Percentiles rank a stretch among this genome's conserved stretches.
Evolutionary conservation across 2,329 filamentous ascomycete genomes (phyloP).

Genomic region (Lachnellula cervina): DNA sequence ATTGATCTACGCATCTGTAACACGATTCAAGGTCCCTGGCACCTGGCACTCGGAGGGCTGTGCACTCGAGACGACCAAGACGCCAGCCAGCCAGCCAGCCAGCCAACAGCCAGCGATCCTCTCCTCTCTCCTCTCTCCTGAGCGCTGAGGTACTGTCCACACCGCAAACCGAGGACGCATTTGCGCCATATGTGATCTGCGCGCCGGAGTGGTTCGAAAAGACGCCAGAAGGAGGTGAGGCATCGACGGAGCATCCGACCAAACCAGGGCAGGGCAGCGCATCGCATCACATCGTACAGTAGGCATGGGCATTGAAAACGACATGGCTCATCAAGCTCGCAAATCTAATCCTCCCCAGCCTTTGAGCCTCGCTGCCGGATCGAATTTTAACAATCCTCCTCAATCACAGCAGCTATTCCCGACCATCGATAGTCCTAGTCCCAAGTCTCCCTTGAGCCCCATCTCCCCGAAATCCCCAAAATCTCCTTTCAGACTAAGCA

Average conservation of each 20-base stretch:
- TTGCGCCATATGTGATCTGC: no score
- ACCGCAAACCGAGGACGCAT: no score
- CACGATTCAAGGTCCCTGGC: constrained; percentile 7
- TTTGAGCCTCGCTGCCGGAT: constrained; percentile 26
- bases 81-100: constrained; percentile 6
- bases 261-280: neutral
- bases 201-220: neutral
- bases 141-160: no score
- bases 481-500: constrained; percentile 28
- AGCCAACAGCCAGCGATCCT: neutral
- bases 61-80: constrained; percentile 11
- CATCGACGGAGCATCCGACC: neutral
- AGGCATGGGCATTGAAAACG: constrained; percentile 12
- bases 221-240: neutral
- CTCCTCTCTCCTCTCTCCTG: no score
- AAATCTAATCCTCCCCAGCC: constrained; percentile 27
- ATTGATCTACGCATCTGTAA: constrained; percentile 5
- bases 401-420: constrained; percentile 13
- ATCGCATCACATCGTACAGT: constrained; percentile 8
- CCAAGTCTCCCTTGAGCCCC: constrained; percentile 22
- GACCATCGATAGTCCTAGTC: constrained; percentile 5
- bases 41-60: constrained; percentile 9
- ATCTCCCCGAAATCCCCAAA: constrained; percentile 28
- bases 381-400: constrained; percentile 1
- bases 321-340: constrained; percentile 29